Percentiles rank a stretch among this genome's conserved stretches.
Conservation (phyloP, 1,284 basidiomycete species). For the Tilletia setariae region DNA sequence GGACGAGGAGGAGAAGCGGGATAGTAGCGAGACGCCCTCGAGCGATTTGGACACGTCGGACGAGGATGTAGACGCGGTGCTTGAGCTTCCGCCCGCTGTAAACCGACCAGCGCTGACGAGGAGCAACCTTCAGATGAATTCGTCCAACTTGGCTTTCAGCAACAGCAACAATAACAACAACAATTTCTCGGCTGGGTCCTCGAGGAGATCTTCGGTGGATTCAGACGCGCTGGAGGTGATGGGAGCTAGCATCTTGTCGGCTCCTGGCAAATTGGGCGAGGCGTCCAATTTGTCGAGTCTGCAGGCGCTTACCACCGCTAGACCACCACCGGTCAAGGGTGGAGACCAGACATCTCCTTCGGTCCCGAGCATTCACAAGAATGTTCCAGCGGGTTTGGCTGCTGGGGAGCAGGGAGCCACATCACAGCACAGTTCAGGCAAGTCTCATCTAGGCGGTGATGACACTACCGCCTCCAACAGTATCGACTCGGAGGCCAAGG, state of each 20-base stretch:
- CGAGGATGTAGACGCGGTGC: slow-evolving; percentile 50
- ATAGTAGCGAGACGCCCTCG: slow-evolving; percentile 20
- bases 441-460: too few relatives aligned
- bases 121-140: slow-evolving; percentile 13
- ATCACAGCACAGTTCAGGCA: too few relatives aligned
- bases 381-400: not conserved
- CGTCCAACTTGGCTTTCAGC: not conserved
- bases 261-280: slow-evolving; percentile 13
- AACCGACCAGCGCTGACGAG: slow-evolving; percentile 8
- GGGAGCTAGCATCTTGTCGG: slow-evolving; percentile 12
- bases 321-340: too few relatives aligned
- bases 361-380: slow-evolving; percentile 1
- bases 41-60: slow-evolving; percentile 18
- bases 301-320: not conserved
- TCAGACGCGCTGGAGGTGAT: slow-evolving; percentile 11
- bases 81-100: slow-evolving; percentile 11
- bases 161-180: too few relatives aligned
- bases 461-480: too few relatives aligned
- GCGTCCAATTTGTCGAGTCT: not conserved
- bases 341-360: not conserved
- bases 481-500: too few relatives aligned
- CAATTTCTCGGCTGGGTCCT: not conserved
- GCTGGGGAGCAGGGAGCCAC: not conserved
- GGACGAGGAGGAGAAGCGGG: slow-evolving; percentile 26
- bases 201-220: not conserved